phyloP scores from a whole-genome alignment of 2,329 filamentous ascomycete species.

The Tolypocladium guangdongense region DNA sequence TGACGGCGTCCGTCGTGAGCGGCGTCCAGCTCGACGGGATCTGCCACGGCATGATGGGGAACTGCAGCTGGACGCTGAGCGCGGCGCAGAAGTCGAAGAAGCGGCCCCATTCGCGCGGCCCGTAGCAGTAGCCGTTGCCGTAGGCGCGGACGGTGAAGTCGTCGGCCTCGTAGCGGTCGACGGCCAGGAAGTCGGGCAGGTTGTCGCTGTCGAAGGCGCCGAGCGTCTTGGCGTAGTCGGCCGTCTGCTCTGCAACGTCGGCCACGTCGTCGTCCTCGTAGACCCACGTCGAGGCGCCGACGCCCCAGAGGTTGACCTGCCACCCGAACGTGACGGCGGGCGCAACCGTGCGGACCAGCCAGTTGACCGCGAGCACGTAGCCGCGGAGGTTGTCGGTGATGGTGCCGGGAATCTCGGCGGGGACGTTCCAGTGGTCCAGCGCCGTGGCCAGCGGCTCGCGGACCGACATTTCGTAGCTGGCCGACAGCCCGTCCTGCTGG shows the following conservation, averaged over 20 bases:
- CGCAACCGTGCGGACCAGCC: slow-evolving; percentile 1
- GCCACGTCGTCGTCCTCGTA: not conserved
- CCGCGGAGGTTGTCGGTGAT: not conserved
- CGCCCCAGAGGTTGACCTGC: slow-evolving; percentile 2
- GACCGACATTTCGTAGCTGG: not conserved
- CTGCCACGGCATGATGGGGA: slow-evolving; percentile 4
- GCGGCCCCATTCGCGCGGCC: slow-evolving; percentile 1
- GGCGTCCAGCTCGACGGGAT: slow-evolving; percentile 2
- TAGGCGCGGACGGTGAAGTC: slow-evolving; percentile 1
- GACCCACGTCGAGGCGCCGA: not conserved
- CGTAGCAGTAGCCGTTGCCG: slow-evolving; percentile 2
- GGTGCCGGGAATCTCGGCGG: not conserved
- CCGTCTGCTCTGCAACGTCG: not conserved
- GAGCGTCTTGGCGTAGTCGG: not conserved
- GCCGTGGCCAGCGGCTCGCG: not conserved
- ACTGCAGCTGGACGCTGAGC: not conserved
- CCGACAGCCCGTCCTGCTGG: not conserved
- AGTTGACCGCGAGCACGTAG: slow-evolving; percentile 2
- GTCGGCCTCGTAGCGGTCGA: slow-evolving; percentile 3
- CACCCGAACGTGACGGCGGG: slow-evolving; percentile 1
- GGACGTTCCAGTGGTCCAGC: not conserved
- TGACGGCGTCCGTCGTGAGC: not conserved
- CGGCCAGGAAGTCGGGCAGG: slow-evolving; percentile 1
- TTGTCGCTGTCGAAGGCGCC: not conserved
- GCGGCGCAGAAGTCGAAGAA: slow-evolving; percentile 2